These are phyloP conservation scores for Alliaria petiolata DNA, from an alignment of 345 rosid genomes.

Conservation along the genomic window DNA sequence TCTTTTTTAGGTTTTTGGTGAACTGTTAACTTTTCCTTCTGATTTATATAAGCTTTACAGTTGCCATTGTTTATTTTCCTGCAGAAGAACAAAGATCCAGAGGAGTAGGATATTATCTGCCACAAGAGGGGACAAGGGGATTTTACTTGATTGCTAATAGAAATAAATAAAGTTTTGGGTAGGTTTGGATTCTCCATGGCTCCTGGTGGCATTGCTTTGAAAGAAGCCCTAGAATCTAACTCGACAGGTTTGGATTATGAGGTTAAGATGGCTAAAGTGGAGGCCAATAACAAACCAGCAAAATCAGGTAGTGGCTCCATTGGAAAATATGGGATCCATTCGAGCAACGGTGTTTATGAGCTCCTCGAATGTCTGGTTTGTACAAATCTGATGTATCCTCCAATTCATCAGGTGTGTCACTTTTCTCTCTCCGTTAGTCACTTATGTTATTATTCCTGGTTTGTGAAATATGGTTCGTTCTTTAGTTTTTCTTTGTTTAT, in stretches of 20 bases:
- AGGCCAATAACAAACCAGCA: constrained; percentile 43
- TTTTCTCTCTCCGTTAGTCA: neutral
- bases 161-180: neutral
- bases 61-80: neutral
- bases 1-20: neutral
- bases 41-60: constrained; percentile 16
- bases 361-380: constrained; percentile 85
- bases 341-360: constrained; percentile 63
- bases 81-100: constrained; percentile 14
- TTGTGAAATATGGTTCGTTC: neutral
- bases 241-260: constrained; percentile 44
- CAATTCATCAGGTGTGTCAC: constrained; percentile 69
- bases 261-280: constrained; percentile 39
- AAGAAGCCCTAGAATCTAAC: constrained; percentile 49
- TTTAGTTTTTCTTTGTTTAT: neutral
- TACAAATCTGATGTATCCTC: constrained; percentile 76
- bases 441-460: neutral
- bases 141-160: constrained; percentile 6
- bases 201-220: constrained; percentile 52
- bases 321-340: constrained; percentile 49
- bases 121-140: no score
- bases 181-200: constrained; percentile 38
- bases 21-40: neutral
- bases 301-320: constrained; percentile 39
- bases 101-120: no score